Percentiles rank a stretch among this genome's conserved stretches.
phyloP scores from a whole-genome alignment of 768 basidiomycete species.

The Auricularia sp. region DNA sequence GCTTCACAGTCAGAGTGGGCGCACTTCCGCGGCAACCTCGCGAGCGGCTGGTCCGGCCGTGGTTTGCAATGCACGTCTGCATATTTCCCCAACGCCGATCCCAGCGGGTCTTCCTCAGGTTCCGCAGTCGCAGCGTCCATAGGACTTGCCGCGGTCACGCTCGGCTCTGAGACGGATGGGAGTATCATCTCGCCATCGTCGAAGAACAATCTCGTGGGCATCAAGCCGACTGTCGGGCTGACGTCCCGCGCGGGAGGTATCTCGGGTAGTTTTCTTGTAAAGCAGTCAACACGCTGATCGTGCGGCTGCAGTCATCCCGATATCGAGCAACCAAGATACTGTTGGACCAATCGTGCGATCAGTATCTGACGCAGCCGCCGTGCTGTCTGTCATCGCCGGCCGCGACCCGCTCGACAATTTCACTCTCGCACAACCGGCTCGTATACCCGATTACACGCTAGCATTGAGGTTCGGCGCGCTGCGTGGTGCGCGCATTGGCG shows the following conservation, averaged over 20 bases:
- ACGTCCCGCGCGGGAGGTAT: conserved; percentile 30
- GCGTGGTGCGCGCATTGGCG: conserved; percentile 39
- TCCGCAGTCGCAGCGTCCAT: not conserved
- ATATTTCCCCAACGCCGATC: conserved; percentile 36
- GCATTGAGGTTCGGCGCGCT: conserved; percentile 41
- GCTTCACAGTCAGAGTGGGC: conserved; percentile 35
- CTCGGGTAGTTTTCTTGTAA: not conserved
- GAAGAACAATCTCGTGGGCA: conserved; percentile 33
- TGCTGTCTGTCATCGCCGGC: conserved; percentile 32
- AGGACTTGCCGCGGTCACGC: not conserved
- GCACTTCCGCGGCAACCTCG: conserved; percentile 35
- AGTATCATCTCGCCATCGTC: conserved; percentile 36
- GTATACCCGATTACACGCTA: conserved; percentile 45
- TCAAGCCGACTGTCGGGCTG: conserved; percentile 32
- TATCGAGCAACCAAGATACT: conserved; percentile 32
- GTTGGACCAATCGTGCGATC: conserved; percentile 24
- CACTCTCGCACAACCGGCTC: conserved; percentile 34
- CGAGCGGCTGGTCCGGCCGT: conserved; percentile 51
- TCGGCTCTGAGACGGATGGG: conserved; percentile 37
- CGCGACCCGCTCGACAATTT: conserved; percentile 32
- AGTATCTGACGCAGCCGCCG: conserved; percentile 30
- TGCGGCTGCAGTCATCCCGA: conserved; percentile 30
- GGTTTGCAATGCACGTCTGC: conserved; percentile 41
- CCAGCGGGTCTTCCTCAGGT: conserved; percentile 16
- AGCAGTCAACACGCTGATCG: no score